phyloP scores from a whole-genome alignment of 2,329 filamentous ascomycete genomes.

The Colletotrichum plurivorum region DNA sequence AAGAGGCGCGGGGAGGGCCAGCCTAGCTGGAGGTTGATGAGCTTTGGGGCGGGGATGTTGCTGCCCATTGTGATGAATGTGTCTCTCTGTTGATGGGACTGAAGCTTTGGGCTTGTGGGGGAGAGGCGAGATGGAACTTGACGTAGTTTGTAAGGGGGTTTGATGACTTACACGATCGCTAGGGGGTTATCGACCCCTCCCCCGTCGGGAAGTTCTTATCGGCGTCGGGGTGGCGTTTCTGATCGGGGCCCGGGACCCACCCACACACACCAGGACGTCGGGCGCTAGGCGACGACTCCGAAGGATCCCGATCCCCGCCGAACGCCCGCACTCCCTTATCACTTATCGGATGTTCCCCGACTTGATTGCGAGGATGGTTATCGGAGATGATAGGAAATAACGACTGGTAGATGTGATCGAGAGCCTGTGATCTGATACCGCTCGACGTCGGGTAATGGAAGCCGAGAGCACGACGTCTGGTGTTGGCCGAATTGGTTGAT shows the following conservation, averaged over 20 bases:
- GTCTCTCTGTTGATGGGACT: too few species aligned
- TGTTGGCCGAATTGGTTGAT: too few species aligned
- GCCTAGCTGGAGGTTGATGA: constrained; percentile 76
- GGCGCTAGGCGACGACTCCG: constrained; percentile 6
- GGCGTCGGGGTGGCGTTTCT: not conserved
- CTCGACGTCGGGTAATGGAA: not conserved
- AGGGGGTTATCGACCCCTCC: not conserved
- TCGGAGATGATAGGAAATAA: not conserved
- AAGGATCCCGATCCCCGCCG: constrained; percentile 9
- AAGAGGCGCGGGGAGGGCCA: constrained; percentile 78
- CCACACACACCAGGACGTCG: too few species aligned
- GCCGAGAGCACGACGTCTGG: too few species aligned
- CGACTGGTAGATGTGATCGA: too few species aligned
- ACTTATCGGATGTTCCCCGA: constrained; percentile 11
- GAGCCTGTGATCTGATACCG: too few species aligned
- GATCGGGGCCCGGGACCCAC: too few species aligned
- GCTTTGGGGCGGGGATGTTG: constrained; percentile 39
- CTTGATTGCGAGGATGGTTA: not conserved
- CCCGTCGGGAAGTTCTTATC: constrained; percentile 6
- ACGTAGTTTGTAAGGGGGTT: not conserved
- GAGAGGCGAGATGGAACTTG: not conserved
- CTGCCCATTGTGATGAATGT: constrained; percentile 8
- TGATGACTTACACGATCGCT: constrained; percentile 7
- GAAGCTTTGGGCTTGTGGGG: too few species aligned
- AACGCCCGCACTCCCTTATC: too few species aligned